These are phyloP conservation scores for Fraxinus pennsylvanica DNA, from an alignment of 257 asterid genomes.

Conservation along the genomic window DNA sequence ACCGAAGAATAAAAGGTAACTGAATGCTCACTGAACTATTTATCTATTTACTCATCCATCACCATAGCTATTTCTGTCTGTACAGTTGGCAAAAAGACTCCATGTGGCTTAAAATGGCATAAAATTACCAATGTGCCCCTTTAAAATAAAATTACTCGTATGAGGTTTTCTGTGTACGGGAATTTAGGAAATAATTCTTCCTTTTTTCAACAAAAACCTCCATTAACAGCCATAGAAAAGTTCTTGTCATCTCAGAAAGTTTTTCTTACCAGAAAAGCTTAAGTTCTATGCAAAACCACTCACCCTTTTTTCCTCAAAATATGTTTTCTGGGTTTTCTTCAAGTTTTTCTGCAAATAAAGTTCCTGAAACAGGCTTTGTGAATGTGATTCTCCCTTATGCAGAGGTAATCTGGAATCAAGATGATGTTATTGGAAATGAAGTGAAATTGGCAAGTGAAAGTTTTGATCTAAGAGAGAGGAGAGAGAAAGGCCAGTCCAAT, in stretches of 20 bases:
- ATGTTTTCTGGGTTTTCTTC: constrained; percentile 1
- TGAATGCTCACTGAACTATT: no score
- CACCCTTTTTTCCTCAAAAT: constrained; percentile 7
- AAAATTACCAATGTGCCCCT: no score
- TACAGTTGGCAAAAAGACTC: no score
- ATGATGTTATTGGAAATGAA: background rate
- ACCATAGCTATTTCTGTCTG: no score
- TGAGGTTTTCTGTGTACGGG: constrained; percentile 8
- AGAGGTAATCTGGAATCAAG: background rate
- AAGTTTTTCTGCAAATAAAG: background rate
- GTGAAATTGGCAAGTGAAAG: background rate
- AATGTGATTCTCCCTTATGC: constrained; percentile 13
- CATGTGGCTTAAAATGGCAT: no score
- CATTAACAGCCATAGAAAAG: constrained; percentile 36
- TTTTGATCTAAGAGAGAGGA: constrained; percentile 3
- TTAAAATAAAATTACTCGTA: no score
- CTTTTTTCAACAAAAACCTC: constrained; percentile 33
- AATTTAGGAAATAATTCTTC: constrained; percentile 23
- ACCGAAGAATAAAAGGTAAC: no score
- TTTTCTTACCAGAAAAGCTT: background rate
- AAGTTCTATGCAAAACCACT: background rate
- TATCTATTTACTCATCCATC: no score
- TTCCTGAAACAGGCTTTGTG: constrained; percentile 1
- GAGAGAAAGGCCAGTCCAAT: constrained; percentile 25
- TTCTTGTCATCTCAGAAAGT: constrained; percentile 36